These are phyloP conservation scores for Cryomyces minteri DNA, from an alignment of 495 filamentous ascomycete species.

Conservation along the genomic window DNA sequence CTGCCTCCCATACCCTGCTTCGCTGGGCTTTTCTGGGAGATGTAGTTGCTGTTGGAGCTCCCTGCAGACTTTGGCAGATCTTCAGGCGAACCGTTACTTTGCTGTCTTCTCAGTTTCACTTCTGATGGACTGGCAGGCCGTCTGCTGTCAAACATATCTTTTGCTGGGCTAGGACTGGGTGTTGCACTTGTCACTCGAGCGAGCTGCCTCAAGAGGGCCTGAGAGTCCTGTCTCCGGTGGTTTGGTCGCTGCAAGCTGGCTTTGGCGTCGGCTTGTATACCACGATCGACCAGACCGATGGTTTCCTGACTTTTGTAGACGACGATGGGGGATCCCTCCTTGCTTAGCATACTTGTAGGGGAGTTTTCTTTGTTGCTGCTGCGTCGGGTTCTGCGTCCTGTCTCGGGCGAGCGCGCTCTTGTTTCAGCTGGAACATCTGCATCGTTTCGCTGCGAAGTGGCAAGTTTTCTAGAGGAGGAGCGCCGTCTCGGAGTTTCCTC, in stretches of 20 bases:
- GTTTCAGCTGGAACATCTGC: not conserved
- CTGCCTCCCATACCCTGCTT: too few species aligned
- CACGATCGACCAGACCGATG: slow-evolving; percentile 8
- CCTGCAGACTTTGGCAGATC: not conserved
- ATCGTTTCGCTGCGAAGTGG: not conserved
- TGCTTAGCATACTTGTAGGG: slow-evolving; percentile 8
- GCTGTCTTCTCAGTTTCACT: not conserved
- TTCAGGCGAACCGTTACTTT: not conserved
- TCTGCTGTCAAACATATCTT: too few species aligned
- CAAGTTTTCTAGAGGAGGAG: slow-evolving; percentile 10
- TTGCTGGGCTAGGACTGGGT: slow-evolving; percentile 14
- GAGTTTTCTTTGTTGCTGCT: slow-evolving; percentile 11
- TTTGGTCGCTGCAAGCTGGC: slow-evolving; percentile 8
- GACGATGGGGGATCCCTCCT: slow-evolving; percentile 30
- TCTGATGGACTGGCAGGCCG: not conserved
- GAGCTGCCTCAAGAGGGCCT: slow-evolving; percentile 43
- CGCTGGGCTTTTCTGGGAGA: too few species aligned
- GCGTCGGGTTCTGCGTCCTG: too few species aligned
- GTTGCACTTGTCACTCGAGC: slow-evolving; percentile 41
- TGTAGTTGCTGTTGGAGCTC: too few species aligned
- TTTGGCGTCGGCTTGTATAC: slow-evolving; percentile 10
- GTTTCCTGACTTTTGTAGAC: slow-evolving; percentile 26
- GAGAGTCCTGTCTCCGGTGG: slow-evolving; percentile 35
- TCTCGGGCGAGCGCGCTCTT: not conserved
- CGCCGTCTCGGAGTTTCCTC: slow-evolving; percentile 20